Evolutionary conservation across 2,329 filamentous ascomycete species (phyloP), one percentile per base, ranked within the genome.

Genomic region (Drechslerella coelobrocha): DNA sequence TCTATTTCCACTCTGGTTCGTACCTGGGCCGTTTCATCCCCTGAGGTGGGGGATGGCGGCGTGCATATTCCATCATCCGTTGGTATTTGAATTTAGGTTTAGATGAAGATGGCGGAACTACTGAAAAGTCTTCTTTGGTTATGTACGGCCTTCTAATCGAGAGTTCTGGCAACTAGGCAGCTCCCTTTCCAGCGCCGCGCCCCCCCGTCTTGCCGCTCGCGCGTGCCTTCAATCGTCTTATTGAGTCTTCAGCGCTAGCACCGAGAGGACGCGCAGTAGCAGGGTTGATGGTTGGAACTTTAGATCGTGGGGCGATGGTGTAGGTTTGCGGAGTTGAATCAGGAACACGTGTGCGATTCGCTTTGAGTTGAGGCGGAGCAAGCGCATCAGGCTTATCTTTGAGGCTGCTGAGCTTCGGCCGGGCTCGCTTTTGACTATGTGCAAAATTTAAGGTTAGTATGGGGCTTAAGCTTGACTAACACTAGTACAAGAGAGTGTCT

Each of bases 291-390:
- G 56, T 59, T 17, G 68, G 41, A 12, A 75, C 31, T 9, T 72
- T 73, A 9, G 63, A 73, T 23, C 43, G 41, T 23, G 75, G 75
- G 10, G 74, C 75, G 29, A 76, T 73, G 14, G 75, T 75, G 61
- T 76, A 76, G 9, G 60, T 73, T 26, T 72, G 59, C 17, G 75
- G 74, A 57, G 75, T 75, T 27, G 71, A 62, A 12, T 73, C 72
- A 27, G 74, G 74, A 14, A 75, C 60, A 39, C 74, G 74, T n/a
- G 75, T 75, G 47, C 75, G 74, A 43, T 75, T 75, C 21, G 71
- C 63, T 47, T 75, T 75, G 37, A 74, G 74, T 29, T 71, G 68
- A 24, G 74, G 74, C 17, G 74, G 74, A 2, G 74, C 74, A 26
- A 75, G 66, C 21, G 74, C 72, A 56, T 75, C 73, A 27, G 65